phyloP scores from a whole-genome alignment of 257 asterid genomes.

The Voacanga thouarsii region DNA sequence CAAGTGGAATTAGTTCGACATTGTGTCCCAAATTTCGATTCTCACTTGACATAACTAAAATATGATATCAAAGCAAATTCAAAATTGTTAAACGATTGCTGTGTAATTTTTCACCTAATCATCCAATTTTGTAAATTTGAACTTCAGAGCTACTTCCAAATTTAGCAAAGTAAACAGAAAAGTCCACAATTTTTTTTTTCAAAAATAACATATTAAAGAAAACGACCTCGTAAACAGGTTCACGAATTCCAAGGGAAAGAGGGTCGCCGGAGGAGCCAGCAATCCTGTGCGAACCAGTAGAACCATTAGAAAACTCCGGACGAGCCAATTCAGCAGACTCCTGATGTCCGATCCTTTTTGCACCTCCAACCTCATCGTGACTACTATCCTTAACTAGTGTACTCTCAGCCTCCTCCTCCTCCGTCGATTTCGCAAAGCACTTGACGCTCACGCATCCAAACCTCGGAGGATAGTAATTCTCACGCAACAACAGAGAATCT shows the following conservation, averaged over 20 bases:
- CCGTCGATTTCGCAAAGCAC: constrained; percentile 47
- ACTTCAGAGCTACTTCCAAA: neutral
- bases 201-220: neutral
- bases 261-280: constrained; percentile 50
- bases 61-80: neutral
- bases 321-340: constrained; percentile 27
- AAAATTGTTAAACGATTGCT: neutral
- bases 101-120: neutral
- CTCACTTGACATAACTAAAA: neutral
- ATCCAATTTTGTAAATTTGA: neutral
- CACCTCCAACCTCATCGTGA: constrained; percentile 31
- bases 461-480: constrained; percentile 43
- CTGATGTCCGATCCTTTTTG: constrained; percentile 11
- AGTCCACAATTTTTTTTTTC: neutral
- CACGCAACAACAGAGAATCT: constrained; percentile 19
- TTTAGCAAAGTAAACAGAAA: neutral
- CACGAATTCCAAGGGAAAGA: constrained; percentile 80
- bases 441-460: constrained; percentile 33
- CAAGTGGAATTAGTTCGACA: neutral
- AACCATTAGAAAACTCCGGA: constrained; percentile 39
- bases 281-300: constrained; percentile 42
- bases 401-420: constrained; percentile 37
- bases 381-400: constrained; percentile 32
- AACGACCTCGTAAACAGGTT: constrained; percentile 85
- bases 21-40: neutral